These are phyloP conservation scores for Conidiobolus incongruus DNA, from an alignment of 371 early-diverging fungal species.

Conservation along the genomic window DNA sequence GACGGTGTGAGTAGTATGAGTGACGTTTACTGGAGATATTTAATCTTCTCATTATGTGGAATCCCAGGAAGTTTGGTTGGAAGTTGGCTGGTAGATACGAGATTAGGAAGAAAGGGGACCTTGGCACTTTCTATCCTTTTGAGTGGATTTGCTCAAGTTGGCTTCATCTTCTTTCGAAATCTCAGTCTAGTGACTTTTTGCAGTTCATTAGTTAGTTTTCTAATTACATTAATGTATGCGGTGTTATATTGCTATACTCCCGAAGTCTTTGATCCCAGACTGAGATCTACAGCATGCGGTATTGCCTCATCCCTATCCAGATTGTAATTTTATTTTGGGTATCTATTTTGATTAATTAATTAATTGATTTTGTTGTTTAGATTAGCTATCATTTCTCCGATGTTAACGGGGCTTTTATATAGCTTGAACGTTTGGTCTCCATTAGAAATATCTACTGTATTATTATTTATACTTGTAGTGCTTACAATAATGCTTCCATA, in stretches of 20 bases:
- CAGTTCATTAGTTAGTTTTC: constrained; percentile 37
- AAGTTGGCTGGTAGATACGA: constrained; percentile 46
- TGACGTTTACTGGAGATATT: constrained; percentile 49
- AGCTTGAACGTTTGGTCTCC: constrained; percentile 28
- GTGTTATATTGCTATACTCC: constrained; percentile 75
- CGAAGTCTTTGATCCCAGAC: constrained; percentile 53
- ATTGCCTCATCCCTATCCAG: constrained; percentile 54
- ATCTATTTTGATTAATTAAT: neutral
- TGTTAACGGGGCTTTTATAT: constrained; percentile 40
- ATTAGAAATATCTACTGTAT: constrained; percentile 33
- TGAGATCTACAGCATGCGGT: constrained; percentile 62
- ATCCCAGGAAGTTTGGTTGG: constrained; percentile 58
- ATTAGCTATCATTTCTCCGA: constrained; percentile 50
- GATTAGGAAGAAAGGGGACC: constrained; percentile 55
- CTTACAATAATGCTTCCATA: constrained; percentile 42
- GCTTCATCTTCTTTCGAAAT: constrained; percentile 29
- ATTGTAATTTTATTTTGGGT: constrained; percentile 13
- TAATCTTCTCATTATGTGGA: constrained; percentile 51
- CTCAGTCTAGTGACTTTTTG: constrained; percentile 28
- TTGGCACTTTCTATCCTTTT: constrained; percentile 57
- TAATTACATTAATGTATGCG: constrained; percentile 59
- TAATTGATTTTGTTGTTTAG: constrained; percentile 6
- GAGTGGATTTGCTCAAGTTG: constrained; percentile 30
- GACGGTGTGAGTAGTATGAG: constrained; percentile 14
- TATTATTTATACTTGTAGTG: constrained; percentile 27